Percentiles rank a stretch among this genome's conserved stretches.
Evolutionary conservation across 345 rosid species (phyloP).

Genomic region (Carallia pectinifolia): DNA sequence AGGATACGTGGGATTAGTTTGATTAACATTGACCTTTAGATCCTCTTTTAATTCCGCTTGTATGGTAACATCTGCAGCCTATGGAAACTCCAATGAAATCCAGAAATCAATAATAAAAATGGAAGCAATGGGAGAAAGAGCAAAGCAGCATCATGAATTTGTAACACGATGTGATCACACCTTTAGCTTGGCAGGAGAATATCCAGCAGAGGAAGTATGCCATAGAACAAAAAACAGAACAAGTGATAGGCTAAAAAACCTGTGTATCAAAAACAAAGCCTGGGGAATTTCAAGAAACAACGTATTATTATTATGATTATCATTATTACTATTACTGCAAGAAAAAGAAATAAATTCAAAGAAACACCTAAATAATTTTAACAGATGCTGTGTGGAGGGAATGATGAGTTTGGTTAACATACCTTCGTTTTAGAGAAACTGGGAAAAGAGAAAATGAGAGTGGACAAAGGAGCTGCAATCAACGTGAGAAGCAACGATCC

Average conservation of each 20-base stretch:
- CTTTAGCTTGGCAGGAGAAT: slow-evolving; percentile 42
- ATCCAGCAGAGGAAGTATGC: slow-evolving; percentile 56
- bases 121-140: background rate
- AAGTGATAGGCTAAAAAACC: slow-evolving; percentile 86
- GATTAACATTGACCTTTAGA: slow-evolving; percentile 23
- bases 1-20: slow-evolving; percentile 33
- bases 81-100: no score
- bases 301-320: slow-evolving; percentile 18
- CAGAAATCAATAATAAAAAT: background rate
- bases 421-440: slow-evolving; percentile 81
- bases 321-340: no score
- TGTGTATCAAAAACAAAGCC: slow-evolving; percentile 91
- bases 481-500: slow-evolving; percentile 79
- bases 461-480: slow-evolving; percentile 84
- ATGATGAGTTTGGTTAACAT: background rate
- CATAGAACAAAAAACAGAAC: slow-evolving; percentile 72
- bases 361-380: background rate
- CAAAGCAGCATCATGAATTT: no score
- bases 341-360: background rate
- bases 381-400: background rate
- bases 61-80: slow-evolving; percentile 17
- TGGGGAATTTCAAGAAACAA: slow-evolving; percentile 52
- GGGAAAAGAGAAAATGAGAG: slow-evolving; percentile 75
- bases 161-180: slow-evolving; percentile 19
- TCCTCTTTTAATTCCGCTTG: slow-evolving; percentile 40